These are phyloP conservation scores for Calonectria hawksworthii DNA, from an alignment of 2,329 filamentous ascomycete species.

Conservation along the genomic window DNA sequence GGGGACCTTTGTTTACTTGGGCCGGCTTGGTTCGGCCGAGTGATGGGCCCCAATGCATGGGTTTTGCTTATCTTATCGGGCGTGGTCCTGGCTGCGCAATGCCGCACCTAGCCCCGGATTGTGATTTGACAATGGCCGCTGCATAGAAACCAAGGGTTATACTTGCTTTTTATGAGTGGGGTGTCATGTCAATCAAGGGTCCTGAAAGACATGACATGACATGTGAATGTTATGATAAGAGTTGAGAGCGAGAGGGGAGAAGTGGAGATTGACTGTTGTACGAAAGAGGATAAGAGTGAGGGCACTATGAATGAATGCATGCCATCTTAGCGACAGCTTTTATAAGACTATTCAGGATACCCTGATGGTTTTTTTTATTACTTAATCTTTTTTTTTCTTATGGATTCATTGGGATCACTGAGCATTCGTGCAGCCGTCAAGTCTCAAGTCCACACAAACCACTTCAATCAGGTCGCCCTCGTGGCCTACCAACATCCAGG, in stretches of 20 bases:
- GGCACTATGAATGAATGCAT: background rate
- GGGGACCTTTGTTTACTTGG: slow-evolving; percentile 22
- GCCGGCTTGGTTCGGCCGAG: slow-evolving; percentile 7
- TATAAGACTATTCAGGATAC: background rate
- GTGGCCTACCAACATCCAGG: background rate
- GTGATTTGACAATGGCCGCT: slow-evolving; percentile 4
- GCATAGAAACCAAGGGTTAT: background rate
- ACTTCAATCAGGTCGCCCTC: background rate
- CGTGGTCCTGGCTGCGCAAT: background rate
- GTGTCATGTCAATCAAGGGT: background rate
- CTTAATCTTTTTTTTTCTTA: background rate
- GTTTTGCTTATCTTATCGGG: slow-evolving; percentile 12
- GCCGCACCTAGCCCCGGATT: background rate
- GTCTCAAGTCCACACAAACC: background rate
- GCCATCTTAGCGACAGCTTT: background rate
- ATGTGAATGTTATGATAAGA: background rate
- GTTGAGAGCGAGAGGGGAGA: background rate
- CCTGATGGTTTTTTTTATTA: background rate
- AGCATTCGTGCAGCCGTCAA: background rate
- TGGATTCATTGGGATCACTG: too few relatives aligned
- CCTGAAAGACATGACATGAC: background rate
- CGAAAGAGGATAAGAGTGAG: background rate
- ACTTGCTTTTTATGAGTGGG: background rate
- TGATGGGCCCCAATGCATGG: too few relatives aligned
- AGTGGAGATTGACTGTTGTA: background rate